Base-by-base conservation (phyloP, 768 basidiomycete species). In the Leccinum rimulosum region DNA sequence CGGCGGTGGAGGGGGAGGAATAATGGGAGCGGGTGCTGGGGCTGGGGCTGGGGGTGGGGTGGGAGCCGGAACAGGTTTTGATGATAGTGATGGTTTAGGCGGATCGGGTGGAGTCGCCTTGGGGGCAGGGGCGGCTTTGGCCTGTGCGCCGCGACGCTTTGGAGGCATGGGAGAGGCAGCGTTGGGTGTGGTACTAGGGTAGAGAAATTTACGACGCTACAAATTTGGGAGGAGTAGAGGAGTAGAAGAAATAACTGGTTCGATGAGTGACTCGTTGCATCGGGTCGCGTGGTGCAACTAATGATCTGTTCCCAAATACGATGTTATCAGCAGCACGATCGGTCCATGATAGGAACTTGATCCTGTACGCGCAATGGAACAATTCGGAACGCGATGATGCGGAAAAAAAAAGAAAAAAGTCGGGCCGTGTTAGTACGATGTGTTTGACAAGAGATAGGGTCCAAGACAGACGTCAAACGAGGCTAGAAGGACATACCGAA, bases 301-400 rank as follows among this genome's bases (percentile, higher is more conserved):
- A 52, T 52, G 35, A 52, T 52, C 51, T 51, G 63, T 65, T 64
- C 53, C 68, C 57, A 66, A 71, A 71, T 63, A 25, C 59, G 70
- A 63, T 61, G 69, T 61, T 68, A 71, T 72, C 70, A 70, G 55
- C 57, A 63, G 55, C 30, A 61, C 54, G 71, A 72, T 72, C 68
- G 64, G 54, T 36, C 66, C 72, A 70, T 70, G 70, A 72, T 73
- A 72, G 72, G 72, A 56, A 73, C 53, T 25, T 47, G 43, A 55
- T 70, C 55, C 59, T 60, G 61, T 56, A 51, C 27, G 54, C 12
- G 52, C 35, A 40, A 51, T 64, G 64, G 69, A 45, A 66, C 60
- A 50, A 65, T 61, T 66, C 70, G 69, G 70, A 55, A 59, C 47
- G 33, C 14, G 47, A 60, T 50, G 11, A 25, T 30, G 50, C 8